Percentiles rank a stretch among this genome's conserved stretches.
Evolutionary conservation across 306 rosid species (phyloP).

Genomic region (Hylodesmum podocarpum): DNA sequence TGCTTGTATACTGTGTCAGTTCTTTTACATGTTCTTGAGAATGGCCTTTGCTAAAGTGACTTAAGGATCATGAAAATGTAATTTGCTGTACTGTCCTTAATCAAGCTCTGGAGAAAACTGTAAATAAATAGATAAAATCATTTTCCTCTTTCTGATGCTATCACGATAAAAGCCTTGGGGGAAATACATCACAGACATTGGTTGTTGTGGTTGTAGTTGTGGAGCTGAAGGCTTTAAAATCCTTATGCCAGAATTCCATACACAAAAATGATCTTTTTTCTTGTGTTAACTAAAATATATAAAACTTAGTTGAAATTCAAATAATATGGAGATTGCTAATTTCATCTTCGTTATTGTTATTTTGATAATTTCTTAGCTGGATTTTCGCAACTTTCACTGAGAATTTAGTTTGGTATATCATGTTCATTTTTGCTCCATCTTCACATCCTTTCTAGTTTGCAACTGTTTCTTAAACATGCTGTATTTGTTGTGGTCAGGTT

Average conservation of each 20-base stretch:
- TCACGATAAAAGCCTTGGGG: not conserved
- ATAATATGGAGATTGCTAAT: not conserved
- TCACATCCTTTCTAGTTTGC: not conserved
- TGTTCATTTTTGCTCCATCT: not conserved
- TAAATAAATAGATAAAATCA: not conserved
- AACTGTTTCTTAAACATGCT: constrained; percentile 10
- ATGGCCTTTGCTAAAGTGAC: not conserved
- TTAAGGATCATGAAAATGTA: not conserved
- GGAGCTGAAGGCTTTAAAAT: not conserved
- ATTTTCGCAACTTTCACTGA: not conserved
- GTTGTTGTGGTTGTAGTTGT: not conserved
- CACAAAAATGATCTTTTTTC: not conserved
- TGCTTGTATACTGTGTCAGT: not conserved
- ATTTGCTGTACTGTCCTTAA: not conserved
- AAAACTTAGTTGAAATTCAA: not conserved
- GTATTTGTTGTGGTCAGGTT: constrained; percentile 53
- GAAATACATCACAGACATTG: not conserved
- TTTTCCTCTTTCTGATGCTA: not conserved
- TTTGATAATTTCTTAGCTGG: not conserved
- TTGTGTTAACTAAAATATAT: not conserved
- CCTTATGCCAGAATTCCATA: not conserved
- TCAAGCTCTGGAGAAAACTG: not conserved
- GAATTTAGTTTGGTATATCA: not conserved
- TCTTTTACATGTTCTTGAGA: not conserved
- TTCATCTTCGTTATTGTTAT: not conserved